These are phyloP conservation scores for Periconia macrospinosa DNA, from an alignment of 2,329 filamentous ascomycete species.

Conservation along the genomic window DNA sequence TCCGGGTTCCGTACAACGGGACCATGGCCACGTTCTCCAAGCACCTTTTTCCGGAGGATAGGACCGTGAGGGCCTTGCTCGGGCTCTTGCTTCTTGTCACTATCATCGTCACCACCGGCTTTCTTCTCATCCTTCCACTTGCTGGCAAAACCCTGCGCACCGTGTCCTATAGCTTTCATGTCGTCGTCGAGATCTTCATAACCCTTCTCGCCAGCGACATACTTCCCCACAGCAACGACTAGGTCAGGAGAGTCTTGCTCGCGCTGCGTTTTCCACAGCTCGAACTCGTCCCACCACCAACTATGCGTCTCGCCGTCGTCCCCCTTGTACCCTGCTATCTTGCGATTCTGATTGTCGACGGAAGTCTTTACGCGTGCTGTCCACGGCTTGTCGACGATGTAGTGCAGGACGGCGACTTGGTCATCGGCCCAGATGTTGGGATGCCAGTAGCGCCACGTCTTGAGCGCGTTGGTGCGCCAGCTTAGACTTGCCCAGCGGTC, in stretches of 20 bases:
- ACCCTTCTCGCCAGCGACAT: constrained; percentile 25
- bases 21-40: constrained; percentile 34
- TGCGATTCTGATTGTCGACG: neutral
- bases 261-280: constrained; percentile 43
- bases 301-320: constrained; percentile 55
- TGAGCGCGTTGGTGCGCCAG: constrained; percentile 58
- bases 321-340: constrained; percentile 50
- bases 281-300: constrained; percentile 57
- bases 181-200: constrained; percentile 21
- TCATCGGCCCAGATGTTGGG: constrained; percentile 54
- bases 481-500: constrained; percentile 48
- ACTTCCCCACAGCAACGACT: constrained; percentile 20
- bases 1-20: constrained; percentile 18
- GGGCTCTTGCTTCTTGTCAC: constrained; percentile 3
- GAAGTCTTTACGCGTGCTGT: constrained; percentile 42
- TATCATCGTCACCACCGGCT: neutral
- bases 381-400: constrained; percentile 62
- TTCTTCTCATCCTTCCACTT: constrained; percentile 19
- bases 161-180: constrained; percentile 34
- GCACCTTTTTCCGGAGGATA: constrained; percentile 18
- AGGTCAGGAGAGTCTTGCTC: constrained; percentile 18
- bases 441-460: constrained; percentile 59
- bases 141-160: constrained; percentile 35
- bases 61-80: constrained; percentile 13
- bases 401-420: constrained; percentile 53